Evolutionary conservation across 2,329 filamentous ascomycete species (phyloP).

Genomic region (Neofusicoccum sp.): DNA sequence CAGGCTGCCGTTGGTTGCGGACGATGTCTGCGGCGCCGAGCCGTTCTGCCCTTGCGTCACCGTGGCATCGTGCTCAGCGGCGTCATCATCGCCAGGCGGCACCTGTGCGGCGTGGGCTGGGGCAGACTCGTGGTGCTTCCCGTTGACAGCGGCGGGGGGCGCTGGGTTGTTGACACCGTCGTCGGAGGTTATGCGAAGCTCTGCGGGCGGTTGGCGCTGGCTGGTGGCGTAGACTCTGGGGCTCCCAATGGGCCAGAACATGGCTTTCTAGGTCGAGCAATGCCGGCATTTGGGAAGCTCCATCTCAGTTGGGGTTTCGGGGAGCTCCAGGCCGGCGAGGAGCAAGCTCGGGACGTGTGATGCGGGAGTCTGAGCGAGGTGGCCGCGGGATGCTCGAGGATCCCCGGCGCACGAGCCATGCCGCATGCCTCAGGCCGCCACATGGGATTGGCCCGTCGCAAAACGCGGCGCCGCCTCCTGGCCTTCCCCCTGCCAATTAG

Average conservation of each 20-base stretch:
- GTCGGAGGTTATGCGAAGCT: slow-evolving; percentile 62
- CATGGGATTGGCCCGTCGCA: neutral
- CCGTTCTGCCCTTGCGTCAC: slow-evolving; percentile 20
- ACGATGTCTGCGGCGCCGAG: slow-evolving; percentile 6
- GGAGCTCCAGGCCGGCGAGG: slow-evolving; percentile 18
- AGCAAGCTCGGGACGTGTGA: slow-evolving; percentile 19
- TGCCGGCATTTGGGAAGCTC: slow-evolving; percentile 26
- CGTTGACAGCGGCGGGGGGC: slow-evolving; percentile 61
- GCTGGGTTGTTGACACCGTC: slow-evolving; percentile 57
- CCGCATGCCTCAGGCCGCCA: neutral
- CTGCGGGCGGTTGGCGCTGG: slow-evolving; percentile 60
- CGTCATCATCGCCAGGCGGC: slow-evolving; percentile 17
- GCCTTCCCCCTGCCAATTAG: too few species aligned
- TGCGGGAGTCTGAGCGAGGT: slow-evolving; percentile 9
- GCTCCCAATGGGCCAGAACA: slow-evolving; percentile 86
- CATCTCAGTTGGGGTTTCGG: slow-evolving; percentile 23
- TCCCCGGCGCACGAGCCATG: slow-evolving; percentile 9
- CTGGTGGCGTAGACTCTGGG: slow-evolving; percentile 80
- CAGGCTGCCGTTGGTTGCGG: slow-evolving; percentile 20
- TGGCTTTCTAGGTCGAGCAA: slow-evolving; percentile 37
- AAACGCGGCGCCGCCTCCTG: too few species aligned
- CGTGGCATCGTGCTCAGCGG: slow-evolving; percentile 11
- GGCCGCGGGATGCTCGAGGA: slow-evolving; percentile 13
- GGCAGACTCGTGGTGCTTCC: slow-evolving; percentile 49
- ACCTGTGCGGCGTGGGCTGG: slow-evolving; percentile 21